phyloP scores from a whole-genome alignment of 495 filamentous ascomycete genomes.

The Parmelia sp. region DNA sequence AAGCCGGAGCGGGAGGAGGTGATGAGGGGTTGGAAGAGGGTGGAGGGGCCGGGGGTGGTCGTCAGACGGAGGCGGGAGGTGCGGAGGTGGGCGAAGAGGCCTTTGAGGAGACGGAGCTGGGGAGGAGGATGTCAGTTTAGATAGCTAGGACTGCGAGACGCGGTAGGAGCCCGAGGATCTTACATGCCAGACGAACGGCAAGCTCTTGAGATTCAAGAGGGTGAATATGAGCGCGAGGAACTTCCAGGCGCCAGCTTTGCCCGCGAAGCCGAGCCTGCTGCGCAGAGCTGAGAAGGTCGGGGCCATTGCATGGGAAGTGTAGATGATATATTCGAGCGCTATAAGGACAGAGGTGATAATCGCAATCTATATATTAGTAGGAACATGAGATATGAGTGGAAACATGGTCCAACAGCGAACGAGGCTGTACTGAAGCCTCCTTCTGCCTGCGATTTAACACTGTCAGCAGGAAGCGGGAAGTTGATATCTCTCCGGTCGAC shows the following conservation, averaged over 20 bases:
- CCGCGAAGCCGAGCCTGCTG: slow-evolving; percentile 6
- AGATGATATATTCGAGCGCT: neutral
- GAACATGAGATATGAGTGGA: neutral
- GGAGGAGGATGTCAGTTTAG: neutral
- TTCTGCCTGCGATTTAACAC: neutral
- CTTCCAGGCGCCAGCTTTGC: slow-evolving; percentile 38
- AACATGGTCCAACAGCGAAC: neutral
- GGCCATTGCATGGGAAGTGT: neutral
- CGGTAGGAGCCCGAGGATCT: slow-evolving; percentile 25
- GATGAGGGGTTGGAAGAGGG: slow-evolving; percentile 50
- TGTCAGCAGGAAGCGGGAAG: neutral
- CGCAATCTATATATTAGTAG: no score
- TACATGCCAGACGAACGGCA: slow-evolving; percentile 61
- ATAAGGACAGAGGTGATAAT: neutral
- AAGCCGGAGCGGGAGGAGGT: slow-evolving; percentile 46
- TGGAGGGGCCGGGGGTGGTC: slow-evolving; percentile 12
- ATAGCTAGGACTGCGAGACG: neutral
- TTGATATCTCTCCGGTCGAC: neutral
- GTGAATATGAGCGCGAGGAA: slow-evolving; percentile 48
- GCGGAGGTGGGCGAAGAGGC: slow-evolving; percentile 18
- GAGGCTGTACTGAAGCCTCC: neutral
- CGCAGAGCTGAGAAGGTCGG: neutral
- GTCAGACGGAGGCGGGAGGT: slow-evolving; percentile 17
- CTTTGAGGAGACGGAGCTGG: slow-evolving; percentile 21
- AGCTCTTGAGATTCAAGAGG: slow-evolving; percentile 53